phyloP scores from a whole-genome alignment of 2,329 filamentous ascomycete genomes.

The Ceratocystis papillata region DNA sequence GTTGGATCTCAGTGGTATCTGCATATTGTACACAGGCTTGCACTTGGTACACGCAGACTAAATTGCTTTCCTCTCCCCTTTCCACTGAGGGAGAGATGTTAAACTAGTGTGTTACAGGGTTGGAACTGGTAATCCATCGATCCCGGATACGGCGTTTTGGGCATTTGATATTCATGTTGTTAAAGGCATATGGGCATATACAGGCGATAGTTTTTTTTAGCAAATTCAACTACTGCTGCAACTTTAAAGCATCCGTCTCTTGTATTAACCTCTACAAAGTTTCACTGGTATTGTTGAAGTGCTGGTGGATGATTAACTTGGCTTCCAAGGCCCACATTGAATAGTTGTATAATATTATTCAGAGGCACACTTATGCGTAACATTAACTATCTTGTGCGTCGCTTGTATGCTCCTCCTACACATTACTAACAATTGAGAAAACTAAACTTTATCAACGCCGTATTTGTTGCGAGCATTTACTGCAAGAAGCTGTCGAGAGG shows the following conservation, averaged over 20 bases:
- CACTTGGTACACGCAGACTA: neutral
- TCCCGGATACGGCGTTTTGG: constrained; percentile 22
- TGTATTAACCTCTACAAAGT: too few species aligned
- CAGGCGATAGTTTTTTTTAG: constrained; percentile 22
- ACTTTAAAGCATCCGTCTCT: constrained; percentile 8
- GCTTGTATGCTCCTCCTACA: constrained; percentile 14
- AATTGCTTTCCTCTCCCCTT: too few species aligned
- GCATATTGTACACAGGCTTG: neutral
- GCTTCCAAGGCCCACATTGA: too few species aligned
- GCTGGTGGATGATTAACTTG: too few species aligned
- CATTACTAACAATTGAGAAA: constrained; percentile 16
- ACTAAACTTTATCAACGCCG: neutral
- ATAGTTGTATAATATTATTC: constrained; percentile 13
- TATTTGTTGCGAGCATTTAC: constrained; percentile 14
- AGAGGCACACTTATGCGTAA: neutral
- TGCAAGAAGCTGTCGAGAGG: constrained; percentile 55
- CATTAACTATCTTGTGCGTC: neutral
- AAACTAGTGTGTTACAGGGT: constrained; percentile 11
- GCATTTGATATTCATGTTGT: constrained; percentile 25
- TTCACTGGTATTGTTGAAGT: too few species aligned
- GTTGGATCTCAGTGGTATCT: neutral
- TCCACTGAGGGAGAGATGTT: neutral
- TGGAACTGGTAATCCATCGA: constrained; percentile 3
- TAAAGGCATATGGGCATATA: constrained; percentile 24
- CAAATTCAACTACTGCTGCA: constrained; percentile 21